Evolutionary conservation across 495 filamentous ascomycete species (phyloP).

Genomic region (Haplographium delicatum): DNA sequence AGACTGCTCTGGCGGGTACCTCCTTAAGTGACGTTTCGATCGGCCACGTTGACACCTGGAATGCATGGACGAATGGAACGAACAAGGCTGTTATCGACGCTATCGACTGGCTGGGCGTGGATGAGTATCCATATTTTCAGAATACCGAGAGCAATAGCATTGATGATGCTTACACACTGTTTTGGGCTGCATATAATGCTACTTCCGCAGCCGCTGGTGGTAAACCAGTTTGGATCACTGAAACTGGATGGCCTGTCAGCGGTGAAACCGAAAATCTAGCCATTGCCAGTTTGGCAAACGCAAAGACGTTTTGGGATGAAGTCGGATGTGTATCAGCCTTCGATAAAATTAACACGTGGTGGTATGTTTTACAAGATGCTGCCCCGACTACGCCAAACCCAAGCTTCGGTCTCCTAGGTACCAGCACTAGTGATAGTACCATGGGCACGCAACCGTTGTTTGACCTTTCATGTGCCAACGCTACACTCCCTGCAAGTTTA

Average conservation of each 20-base stretch:
- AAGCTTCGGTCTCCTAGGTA: conserved; percentile 56
- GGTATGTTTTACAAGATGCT: conserved; percentile 67
- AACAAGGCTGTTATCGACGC: conserved; percentile 64
- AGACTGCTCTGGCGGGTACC: conserved; percentile 51
- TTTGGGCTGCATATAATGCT: conserved; percentile 55
- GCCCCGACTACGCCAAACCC: conserved; percentile 50
- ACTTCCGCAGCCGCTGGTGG: conserved; percentile 51
- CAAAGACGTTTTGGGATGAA: conserved; percentile 70
- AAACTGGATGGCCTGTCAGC: conserved; percentile 80
- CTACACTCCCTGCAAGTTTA: not conserved
- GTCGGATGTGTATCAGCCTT: conserved; percentile 70
- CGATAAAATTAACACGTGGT: conserved; percentile 63
- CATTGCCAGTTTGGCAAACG: conserved; percentile 57
- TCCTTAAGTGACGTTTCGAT: conserved; percentile 48
- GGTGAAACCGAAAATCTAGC: conserved; percentile 56
- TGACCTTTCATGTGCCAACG: conserved; percentile 49
- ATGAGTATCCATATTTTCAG: conserved; percentile 71
- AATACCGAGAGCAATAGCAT: conserved; percentile 61
- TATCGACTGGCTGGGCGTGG: conserved; percentile 72
- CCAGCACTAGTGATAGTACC: conserved; percentile 13
- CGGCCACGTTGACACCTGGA: conserved; percentile 92
- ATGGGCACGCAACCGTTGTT: conserved; percentile 47
- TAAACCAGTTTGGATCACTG: conserved; percentile 81
- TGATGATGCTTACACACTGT: conserved; percentile 51
- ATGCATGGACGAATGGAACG: conserved; percentile 66